Evolutionary conservation across 1,284 basidiomycete species (phyloP), one percentile per base, ranked within the genome.

Genomic region (Moesziomyces sp.): DNA sequence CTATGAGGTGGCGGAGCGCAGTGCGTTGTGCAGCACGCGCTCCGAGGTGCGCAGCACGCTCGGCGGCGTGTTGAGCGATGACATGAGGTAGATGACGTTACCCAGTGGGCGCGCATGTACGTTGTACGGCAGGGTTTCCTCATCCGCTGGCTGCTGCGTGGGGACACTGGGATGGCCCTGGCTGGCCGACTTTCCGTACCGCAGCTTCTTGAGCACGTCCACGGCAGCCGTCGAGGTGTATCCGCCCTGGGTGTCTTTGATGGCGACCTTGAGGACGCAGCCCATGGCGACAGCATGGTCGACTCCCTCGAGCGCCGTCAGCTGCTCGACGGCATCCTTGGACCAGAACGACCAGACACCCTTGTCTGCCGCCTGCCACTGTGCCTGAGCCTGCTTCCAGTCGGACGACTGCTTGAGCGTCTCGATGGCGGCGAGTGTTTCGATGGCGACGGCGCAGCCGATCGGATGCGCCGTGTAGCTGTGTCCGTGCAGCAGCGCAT

Each of bases 51-150:
- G 47, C 9, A 86, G 61, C 30, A 84, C 81, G 5, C 68, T 57
- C 0, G 53, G 10, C 3, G 81, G 75, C 19, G 92, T 93, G 79
- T 94, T 94, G 46, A 98, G 87, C 85, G 92, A 95, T 7, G 90
- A 91, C 89, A 99, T 97, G 84, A 97, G 91, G 85, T 99, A 99
- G 13, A 92, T 91, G 11, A 97, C 91, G 78, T 97, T 91, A 0
- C 96, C 96, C 26, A 98, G 86, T 0, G 96, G 95, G 67, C 96
- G 88, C 62, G 90, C 94, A 84, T 98, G 92, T 18, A 97, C 88
- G 21, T 90, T 88, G 80, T 91, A 93, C 8, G 83, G 81, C 45
- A 74, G 54, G 60, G 74, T 82, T 10, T 61, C 52, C n/a, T 52
- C 58, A 11, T 46, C 21, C 18, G 16, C 45, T 19, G 24, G 13